Conservation (phyloP, 2,329 filamentous ascomycete species). For the Fusarium luffae region DNA sequence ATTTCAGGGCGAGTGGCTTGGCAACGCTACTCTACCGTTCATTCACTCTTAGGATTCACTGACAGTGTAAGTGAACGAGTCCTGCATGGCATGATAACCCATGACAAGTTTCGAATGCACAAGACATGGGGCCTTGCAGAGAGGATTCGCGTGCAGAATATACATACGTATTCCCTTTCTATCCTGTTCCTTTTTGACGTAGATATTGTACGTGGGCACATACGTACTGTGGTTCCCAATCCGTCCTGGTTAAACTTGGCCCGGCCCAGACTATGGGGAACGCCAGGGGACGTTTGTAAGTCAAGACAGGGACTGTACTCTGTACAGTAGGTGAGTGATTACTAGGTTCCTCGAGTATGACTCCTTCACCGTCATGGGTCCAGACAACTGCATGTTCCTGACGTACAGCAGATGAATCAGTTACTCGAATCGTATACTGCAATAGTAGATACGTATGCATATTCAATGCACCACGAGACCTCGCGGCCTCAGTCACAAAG, state of each 20-base stretch:
- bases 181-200: constrained; percentile 18
- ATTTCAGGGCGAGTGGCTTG: constrained; percentile 33
- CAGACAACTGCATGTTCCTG: constrained; percentile 25
- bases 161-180: constrained; percentile 15
- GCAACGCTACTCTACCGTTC: constrained; percentile 8
- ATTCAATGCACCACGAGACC: constrained; percentile 22
- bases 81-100: constrained; percentile 1
- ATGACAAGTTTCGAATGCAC: constrained; percentile 23
- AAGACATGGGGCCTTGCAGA: constrained; percentile 18
- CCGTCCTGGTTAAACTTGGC: constrained; percentile 11
- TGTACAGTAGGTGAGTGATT: constrained; percentile 2
- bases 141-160: constrained; percentile 24
- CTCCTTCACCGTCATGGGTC: constrained; percentile 38
- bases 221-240: constrained; percentile 29
- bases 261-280: not conserved
- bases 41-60: constrained; percentile 1
- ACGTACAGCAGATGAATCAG: constrained; percentile 1
- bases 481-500: constrained; percentile 22
- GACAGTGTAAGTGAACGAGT: not conserved
- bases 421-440: not conserved
- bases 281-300: constrained; percentile 28
- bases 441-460: constrained; percentile 3
- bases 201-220: constrained; percentile 39
- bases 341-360: constrained; percentile 34
- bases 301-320: constrained; percentile 9